phyloP scores from a whole-genome alignment of 164 flowering plant genomes.

The Euptelea pleiosperma region DNA sequence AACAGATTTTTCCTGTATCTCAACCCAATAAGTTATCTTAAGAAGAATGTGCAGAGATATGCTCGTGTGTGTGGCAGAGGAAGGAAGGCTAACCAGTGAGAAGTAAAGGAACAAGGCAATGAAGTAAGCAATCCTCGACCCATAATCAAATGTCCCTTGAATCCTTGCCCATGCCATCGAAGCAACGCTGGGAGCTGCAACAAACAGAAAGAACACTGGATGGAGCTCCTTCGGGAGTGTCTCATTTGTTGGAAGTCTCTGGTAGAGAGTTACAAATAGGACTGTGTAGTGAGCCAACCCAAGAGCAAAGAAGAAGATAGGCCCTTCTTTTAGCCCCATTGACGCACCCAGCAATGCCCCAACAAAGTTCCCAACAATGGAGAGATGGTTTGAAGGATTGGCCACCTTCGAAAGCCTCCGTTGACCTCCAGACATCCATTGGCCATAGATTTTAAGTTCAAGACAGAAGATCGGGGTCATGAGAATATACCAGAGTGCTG shows the following conservation, averaged over 20 bases:
- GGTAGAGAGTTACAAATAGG: slow-evolving; percentile 81
- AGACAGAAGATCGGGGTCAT: slow-evolving; percentile 60
- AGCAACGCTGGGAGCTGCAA: slow-evolving; percentile 82
- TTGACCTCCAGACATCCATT: slow-evolving; percentile 85
- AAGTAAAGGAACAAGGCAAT: slow-evolving; percentile 72
- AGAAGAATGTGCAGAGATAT: too few relatives aligned
- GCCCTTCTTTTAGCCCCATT: slow-evolving; percentile 76
- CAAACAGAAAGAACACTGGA: slow-evolving; percentile 80
- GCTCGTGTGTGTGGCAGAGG: too few relatives aligned
- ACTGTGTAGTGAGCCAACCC: slow-evolving; percentile 79
- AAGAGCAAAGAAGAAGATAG: slow-evolving; percentile 70
- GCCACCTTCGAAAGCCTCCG: slow-evolving; percentile 74
- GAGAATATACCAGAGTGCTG: slow-evolving; percentile 61
- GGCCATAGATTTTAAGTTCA: slow-evolving; percentile 81
- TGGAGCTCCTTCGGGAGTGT: slow-evolving; percentile 80
- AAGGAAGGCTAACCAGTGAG: slow-evolving; percentile 51
- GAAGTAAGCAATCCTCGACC: slow-evolving; percentile 65
- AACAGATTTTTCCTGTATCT: too few relatives aligned
- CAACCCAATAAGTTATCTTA: too few relatives aligned
- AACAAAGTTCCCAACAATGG: slow-evolving; percentile 77
- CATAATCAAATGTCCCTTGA: slow-evolving; percentile 57
- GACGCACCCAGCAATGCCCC: slow-evolving; percentile 72
- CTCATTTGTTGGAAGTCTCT: slow-evolving; percentile 69
- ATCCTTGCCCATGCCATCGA: slow-evolving; percentile 77
- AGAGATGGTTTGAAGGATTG: slow-evolving; percentile 69